These are phyloP conservation scores for Cyberlindnera bimundalis DNA, from an alignment of 805 yeast species.

Conservation along the genomic window DNA sequence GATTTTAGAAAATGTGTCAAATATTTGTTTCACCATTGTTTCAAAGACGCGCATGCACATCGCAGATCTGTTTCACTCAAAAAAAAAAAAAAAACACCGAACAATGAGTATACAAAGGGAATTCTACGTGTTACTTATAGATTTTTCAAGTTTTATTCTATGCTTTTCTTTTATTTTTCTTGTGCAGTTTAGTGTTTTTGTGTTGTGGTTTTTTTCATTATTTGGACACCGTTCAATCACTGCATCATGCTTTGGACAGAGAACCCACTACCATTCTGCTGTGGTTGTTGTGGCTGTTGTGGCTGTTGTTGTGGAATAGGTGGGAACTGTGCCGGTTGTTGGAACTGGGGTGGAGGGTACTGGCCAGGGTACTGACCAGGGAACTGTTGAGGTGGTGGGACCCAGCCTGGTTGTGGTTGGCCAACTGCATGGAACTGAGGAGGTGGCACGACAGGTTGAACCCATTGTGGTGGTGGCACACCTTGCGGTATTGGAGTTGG, in stretches of 20 bases:
- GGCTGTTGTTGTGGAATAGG: constrained; percentile 11
- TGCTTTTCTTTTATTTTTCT: no score
- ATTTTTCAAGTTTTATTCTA: no score
- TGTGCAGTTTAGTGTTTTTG: not conserved
- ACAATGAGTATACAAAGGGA: no score
- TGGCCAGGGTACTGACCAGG: constrained; percentile 7
- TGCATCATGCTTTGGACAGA: constrained; percentile 2
- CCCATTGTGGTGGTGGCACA: not conserved
- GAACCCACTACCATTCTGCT: constrained; percentile 3
- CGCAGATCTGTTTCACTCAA: no score
- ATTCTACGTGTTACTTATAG: no score
- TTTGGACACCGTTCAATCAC: not conserved
- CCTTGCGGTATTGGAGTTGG: not conserved
- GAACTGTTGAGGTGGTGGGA: constrained; percentile 7
- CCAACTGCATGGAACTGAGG: not conserved
- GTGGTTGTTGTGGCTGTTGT: constrained; percentile 1
- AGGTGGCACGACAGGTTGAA: constrained; percentile 1
- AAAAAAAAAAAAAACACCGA: no score
- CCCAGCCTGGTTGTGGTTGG: constrained; percentile 2
- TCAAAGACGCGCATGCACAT: no score
- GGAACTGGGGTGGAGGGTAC: constrained; percentile 4
- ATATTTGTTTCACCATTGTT: no score
- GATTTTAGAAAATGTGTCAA: no score
- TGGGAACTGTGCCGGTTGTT: not conserved
- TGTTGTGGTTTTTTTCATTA: not conserved